These are phyloP conservation scores for Rhizopus arrhizus DNA, from an alignment of 371 early-diverging fungal genomes.

Conservation along the genomic window DNA sequence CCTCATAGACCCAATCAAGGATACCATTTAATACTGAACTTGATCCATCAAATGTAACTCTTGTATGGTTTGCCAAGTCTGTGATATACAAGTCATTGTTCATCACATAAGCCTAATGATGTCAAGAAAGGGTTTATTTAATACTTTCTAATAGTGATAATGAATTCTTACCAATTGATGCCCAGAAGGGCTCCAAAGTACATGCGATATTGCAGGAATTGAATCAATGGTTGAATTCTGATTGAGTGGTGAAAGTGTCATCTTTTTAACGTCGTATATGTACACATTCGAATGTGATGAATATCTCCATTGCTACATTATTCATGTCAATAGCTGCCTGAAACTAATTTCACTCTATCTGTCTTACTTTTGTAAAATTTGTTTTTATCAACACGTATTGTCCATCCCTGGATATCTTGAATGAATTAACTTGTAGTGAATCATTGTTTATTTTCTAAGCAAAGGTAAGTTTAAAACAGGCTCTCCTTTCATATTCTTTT, in stretches of 20 bases:
- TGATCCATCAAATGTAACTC: constrained; percentile 86
- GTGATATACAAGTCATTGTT: constrained; percentile 86
- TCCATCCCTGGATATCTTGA: constrained; percentile 75
- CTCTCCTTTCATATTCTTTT: background rate
- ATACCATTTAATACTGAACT: constrained; percentile 88
- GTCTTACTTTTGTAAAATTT: constrained; percentile 53
- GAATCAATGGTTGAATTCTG: constrained; percentile 34
- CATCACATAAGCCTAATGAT: constrained; percentile 74
- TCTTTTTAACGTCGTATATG: constrained; percentile 66
- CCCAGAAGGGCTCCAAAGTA: constrained; percentile 81
- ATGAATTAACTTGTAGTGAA: constrained; percentile 38
- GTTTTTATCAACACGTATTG: constrained; percentile 76
- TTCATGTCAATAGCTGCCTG: background rate
- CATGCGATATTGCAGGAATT: constrained; percentile 59
- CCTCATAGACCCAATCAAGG: constrained; percentile 98
- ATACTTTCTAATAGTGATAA: background rate
- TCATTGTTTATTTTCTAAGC: constrained; percentile 24
- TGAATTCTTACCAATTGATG: constrained; percentile 59
- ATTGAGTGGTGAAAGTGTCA: constrained; percentile 63
- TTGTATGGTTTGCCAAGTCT: constrained; percentile 64
- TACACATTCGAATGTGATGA: constrained; percentile 80
- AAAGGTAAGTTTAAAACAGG: background rate
- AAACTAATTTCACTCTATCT: background rate
- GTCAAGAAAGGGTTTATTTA: background rate
- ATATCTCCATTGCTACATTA: constrained; percentile 77